Percentiles rank a stretch among this genome's conserved stretches.
Evolutionary conservation across 2,329 filamentous ascomycete genomes (phyloP).

Genomic region (Cladosporium sp.): DNA sequence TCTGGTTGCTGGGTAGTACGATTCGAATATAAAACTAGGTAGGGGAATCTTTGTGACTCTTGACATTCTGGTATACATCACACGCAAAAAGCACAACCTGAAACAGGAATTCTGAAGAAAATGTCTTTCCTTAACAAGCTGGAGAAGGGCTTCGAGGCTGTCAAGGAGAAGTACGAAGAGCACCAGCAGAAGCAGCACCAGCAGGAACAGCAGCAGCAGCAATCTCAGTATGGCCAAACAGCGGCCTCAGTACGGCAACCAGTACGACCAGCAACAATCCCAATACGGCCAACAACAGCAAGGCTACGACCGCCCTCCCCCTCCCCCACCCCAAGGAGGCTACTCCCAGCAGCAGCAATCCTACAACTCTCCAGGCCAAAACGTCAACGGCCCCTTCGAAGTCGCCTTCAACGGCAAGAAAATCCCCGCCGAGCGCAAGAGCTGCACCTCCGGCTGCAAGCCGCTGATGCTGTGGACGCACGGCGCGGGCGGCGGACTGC

Average conservation of each 20-base stretch:
- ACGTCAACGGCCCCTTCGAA: constrained; percentile 10
- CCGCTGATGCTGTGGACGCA: constrained; percentile 40
- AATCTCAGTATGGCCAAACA: background rate
- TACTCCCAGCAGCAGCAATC: background rate
- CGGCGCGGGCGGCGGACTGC: constrained; percentile 41
- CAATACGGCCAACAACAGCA: constrained; percentile 4
- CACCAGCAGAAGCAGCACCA: background rate
- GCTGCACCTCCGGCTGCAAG: background rate
- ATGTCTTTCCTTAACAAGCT: constrained; percentile 11
- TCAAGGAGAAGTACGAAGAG: constrained; percentile 6
- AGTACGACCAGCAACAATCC: constrained; percentile 4
- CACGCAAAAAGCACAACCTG: background rate
- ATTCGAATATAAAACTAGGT: background rate
- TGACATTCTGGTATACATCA: too few relatives aligned
- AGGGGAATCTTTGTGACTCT: too few relatives aligned
- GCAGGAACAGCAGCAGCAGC: background rate
- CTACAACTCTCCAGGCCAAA: background rate
- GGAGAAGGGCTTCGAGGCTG: constrained; percentile 10
- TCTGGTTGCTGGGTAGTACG: background rate
- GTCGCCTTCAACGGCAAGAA: constrained; percentile 12
- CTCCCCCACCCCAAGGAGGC: background rate
- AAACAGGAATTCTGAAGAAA: background rate
- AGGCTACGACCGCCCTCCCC: background rate
- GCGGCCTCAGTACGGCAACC: background rate
- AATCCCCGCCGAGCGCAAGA: constrained; percentile 16